Evolutionary conservation across 2,329 filamentous ascomycete genomes (phyloP), one percentile per base, ranked within the genome.

Genomic region (Fusarium heterosporum): DNA sequence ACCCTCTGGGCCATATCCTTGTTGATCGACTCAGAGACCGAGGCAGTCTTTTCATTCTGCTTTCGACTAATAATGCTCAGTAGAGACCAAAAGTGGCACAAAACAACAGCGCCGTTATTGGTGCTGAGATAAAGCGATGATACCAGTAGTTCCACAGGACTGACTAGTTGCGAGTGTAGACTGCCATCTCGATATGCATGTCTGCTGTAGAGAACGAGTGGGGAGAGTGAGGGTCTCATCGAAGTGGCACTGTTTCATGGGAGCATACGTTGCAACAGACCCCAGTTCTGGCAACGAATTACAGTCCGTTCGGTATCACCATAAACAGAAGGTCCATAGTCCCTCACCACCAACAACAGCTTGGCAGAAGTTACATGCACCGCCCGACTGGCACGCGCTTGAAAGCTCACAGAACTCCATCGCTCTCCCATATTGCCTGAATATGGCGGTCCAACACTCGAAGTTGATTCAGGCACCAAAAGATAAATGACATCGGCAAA

Each of bases 1-100:
- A 14, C 4, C 19, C 32, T 39, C 36, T 47, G 36, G 55, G 55
- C 16, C 11, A 16, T 16, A 56, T 39, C 59, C 50, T 40, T 28
- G 42, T 25, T 41, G 38, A 34, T 56, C 36, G 16, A 10, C 36
- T 22, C 17, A 17, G 28, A 14, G 8, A 19, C n/a, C 36, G n/a
- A 22, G 9, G 14, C n/a, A 17, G 30, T 13, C 26, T 48, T 41
- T 14, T 29, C 6, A 4, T n/a, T 17, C 22, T 40, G 7, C 8
- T 16, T 13, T 29, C 7, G 12, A 30, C 12, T 1, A 22, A 11
- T n/a, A 6, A 13, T 4, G 43, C 28, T 22, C 14, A 8, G 2
- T 8, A 28, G 14, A 8, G 2, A 40, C 10, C 19, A 34, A 9
- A 16, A 30, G 13, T 7, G 3, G 4, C 11, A 49, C 6, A 28